Percentiles rank a stretch among this genome's conserved stretches.
Evolutionary conservation across 768 basidiomycete species (phyloP).

Genomic region (Amanita fuliginea): DNA sequence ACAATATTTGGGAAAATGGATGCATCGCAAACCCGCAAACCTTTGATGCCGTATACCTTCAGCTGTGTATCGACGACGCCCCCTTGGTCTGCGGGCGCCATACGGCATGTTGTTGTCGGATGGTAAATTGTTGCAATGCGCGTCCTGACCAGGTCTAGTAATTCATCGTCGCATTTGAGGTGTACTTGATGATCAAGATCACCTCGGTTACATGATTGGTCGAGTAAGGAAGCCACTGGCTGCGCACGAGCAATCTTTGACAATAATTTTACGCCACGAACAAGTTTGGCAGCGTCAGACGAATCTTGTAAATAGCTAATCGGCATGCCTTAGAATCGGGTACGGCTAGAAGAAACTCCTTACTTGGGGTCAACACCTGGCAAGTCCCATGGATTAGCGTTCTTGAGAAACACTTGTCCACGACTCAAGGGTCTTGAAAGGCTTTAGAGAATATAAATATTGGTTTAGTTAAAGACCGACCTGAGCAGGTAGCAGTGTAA

Average conservation of each 20-base stretch:
- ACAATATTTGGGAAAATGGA: conserved; percentile 35
- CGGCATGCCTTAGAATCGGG: background rate
- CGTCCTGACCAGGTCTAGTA: conserved; percentile 28
- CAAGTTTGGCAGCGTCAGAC: conserved; percentile 31
- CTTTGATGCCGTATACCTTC: conserved; percentile 29
- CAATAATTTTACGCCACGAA: conserved; percentile 27
- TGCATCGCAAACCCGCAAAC: conserved; percentile 36
- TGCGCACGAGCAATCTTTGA: conserved; percentile 27
- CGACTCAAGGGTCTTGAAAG: conserved; percentile 27
- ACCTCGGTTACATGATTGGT: conserved; percentile 18
- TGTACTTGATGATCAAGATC: conserved; percentile 30
- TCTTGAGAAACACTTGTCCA: conserved; percentile 28
- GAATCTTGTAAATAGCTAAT: conserved; percentile 28
- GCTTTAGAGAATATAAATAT: background rate
- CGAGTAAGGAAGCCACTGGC: conserved; percentile 27
- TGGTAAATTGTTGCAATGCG: conserved; percentile 39
- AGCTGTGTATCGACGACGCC: conserved; percentile 29
- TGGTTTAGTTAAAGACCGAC: conserved; percentile 12
- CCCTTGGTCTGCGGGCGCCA: conserved; percentile 28
- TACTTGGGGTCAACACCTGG: conserved; percentile 36
- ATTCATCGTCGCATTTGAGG: conserved; percentile 27
- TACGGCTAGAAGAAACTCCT: conserved; percentile 1
- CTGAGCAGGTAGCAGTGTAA: conserved; percentile 32
- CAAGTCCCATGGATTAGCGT: conserved; percentile 29
- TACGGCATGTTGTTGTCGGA: conserved; percentile 33